phyloP scores from a whole-genome alignment of 495 filamentous ascomycete species.

The Penicillium maclennaniae region DNA sequence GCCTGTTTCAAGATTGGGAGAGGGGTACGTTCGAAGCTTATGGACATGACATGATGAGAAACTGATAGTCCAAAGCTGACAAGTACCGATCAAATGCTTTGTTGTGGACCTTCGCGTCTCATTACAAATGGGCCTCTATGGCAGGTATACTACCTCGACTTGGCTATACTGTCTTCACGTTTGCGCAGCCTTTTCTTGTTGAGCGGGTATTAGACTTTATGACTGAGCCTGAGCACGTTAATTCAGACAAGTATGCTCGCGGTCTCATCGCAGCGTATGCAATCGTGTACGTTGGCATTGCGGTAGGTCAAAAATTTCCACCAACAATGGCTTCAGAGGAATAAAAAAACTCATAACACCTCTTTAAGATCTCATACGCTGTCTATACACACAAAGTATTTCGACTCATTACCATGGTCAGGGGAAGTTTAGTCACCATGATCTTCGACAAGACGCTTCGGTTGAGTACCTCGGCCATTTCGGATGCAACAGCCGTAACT shows the following conservation, averaged over 20 bases:
- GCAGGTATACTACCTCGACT: constrained; percentile 47
- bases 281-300: constrained; percentile 56
- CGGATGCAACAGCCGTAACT: constrained; percentile 48
- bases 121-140: constrained; percentile 33
- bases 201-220: constrained; percentile 42
- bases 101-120: constrained; percentile 34
- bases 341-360: not conserved
- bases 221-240: constrained; percentile 25
- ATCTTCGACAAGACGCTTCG: constrained; percentile 46
- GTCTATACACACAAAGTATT: constrained; percentile 50
- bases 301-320: constrained; percentile 21
- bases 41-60: too few relatives aligned
- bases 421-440: constrained; percentile 49
- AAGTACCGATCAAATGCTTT: constrained; percentile 31
- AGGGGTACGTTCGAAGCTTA: constrained; percentile 9
- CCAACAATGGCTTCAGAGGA: too few relatives aligned
- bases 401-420: constrained; percentile 48
- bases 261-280: constrained; percentile 56
- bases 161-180: constrained; percentile 50
- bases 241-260: constrained; percentile 37
- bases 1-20: constrained; percentile 36
- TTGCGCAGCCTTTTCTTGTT: constrained; percentile 61
- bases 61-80: constrained; percentile 11
- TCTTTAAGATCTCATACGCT: constrained; percentile 27
- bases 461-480: constrained; percentile 32